These are phyloP conservation scores for Macrolepiota albuminosa DNA, from an alignment of 768 basidiomycete genomes.

Conservation along the genomic window DNA sequence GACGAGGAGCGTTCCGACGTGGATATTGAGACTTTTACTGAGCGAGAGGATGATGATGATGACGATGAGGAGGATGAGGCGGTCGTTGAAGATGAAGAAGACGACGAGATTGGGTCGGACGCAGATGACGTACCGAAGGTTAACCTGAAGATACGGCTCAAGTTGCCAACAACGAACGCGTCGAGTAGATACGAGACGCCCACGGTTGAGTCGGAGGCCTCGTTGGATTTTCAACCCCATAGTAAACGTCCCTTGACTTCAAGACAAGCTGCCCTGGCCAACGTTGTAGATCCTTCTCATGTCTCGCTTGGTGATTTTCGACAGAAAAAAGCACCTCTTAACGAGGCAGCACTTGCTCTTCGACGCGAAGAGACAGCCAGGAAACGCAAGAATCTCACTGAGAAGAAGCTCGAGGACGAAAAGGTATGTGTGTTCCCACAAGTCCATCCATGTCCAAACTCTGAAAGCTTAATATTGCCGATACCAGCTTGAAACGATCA, in stretches of 20 bases:
- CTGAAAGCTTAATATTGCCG: background rate
- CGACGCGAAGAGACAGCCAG: constrained; percentile 77
- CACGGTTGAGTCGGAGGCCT: constrained; percentile 35
- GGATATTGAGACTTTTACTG: constrained; percentile 35
- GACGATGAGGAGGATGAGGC: constrained; percentile 34
- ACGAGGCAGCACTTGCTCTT: constrained; percentile 21
- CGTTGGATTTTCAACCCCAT: constrained; percentile 22
- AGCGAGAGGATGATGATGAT: constrained; percentile 27
- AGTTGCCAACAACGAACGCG: constrained; percentile 17
- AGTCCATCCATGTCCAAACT: too few species aligned
- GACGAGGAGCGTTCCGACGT: constrained; percentile 31
- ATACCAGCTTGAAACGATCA: constrained; percentile 77
- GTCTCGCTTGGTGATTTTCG: constrained; percentile 45
- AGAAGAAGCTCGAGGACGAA: constrained; percentile 84
- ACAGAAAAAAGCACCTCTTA: constrained; percentile 18
- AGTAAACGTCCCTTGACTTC: constrained; percentile 44
- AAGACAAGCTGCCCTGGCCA: constrained; percentile 68
- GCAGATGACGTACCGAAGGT: constrained; percentile 7
- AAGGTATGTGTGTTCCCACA: constrained; percentile 42
- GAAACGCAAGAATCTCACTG: constrained; percentile 74
- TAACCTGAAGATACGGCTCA: constrained; percentile 16
- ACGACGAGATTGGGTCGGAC: constrained; percentile 23
- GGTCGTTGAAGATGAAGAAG: constrained; percentile 37
- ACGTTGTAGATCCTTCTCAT: constrained; percentile 63
- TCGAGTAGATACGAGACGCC: constrained; percentile 16